phyloP scores from a whole-genome alignment of 1,284 basidiomycete species.

The Papiliotrema fonsecae region DNA sequence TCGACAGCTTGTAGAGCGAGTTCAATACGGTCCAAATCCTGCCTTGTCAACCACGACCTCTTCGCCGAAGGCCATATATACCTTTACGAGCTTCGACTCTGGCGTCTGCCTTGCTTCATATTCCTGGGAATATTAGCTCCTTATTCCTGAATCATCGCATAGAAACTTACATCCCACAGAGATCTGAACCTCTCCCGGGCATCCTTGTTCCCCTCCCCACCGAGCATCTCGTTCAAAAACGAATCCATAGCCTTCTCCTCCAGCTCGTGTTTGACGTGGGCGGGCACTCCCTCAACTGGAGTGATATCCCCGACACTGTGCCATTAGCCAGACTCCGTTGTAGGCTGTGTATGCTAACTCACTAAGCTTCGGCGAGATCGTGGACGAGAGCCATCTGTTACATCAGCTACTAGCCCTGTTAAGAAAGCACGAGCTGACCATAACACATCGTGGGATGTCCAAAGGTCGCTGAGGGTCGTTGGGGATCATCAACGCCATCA shows the following conservation, averaged over 20 bases:
- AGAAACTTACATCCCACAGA: slow-evolving; percentile 68
- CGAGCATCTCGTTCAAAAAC: slow-evolving; percentile 84
- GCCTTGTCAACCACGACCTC: background rate
- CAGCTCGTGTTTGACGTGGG: slow-evolving; percentile 65
- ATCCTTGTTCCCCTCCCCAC: slow-evolving; percentile 57
- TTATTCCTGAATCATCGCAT: too few species aligned
- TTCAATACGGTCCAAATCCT: slow-evolving; percentile 86
- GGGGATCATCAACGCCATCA: slow-evolving; percentile 75
- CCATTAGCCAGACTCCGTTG: too few species aligned
- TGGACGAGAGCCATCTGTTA: slow-evolving; percentile 77
- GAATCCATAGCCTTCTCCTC: slow-evolving; percentile 82
- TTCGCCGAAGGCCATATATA: slow-evolving; percentile 43
- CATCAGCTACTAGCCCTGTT: slow-evolving; percentile 3
- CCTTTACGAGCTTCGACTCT: slow-evolving; percentile 91
- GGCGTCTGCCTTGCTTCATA: slow-evolving; percentile 78
- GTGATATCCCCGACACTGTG: slow-evolving; percentile 81
- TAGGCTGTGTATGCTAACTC: slow-evolving; percentile 14
- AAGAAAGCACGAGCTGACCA: slow-evolving; percentile 19
- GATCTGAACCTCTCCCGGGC: slow-evolving; percentile 71
- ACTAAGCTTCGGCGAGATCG: slow-evolving; percentile 91
- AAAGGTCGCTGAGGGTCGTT: slow-evolving; percentile 57
- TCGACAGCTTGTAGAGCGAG: slow-evolving; percentile 67
- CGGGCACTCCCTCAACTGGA: slow-evolving; percentile 78
- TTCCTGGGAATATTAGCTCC: slow-evolving; percentile 57
- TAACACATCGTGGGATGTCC: slow-evolving; percentile 63